Percentiles rank a stretch among this genome's conserved stretches.
Conservation (phyloP, 495 filamentous ascomycete species). For the Annulohypoxylon nitens region DNA sequence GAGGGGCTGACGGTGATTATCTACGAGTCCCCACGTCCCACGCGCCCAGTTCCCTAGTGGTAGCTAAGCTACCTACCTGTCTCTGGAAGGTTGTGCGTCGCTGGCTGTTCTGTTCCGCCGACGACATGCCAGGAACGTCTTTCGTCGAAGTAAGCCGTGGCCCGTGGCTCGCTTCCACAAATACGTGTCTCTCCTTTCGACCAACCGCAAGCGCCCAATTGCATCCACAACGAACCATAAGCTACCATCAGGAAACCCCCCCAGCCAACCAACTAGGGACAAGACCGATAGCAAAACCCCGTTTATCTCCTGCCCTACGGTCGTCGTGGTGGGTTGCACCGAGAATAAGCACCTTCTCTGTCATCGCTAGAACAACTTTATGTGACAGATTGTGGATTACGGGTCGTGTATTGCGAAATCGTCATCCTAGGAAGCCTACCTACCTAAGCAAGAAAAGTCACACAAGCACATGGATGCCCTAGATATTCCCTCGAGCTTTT, state of each 20-base stretch:
- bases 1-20: constrained; percentile 28
- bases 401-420: not conserved
- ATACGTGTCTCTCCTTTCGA: constrained; percentile 33
- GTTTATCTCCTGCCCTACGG: constrained; percentile 38
- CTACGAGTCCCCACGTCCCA: not conserved
- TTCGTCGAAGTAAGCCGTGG: constrained; percentile 41
- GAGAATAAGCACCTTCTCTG: constrained; percentile 40
- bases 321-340: constrained; percentile 40
- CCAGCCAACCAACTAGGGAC: not conserved
- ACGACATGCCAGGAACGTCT: constrained; percentile 32
- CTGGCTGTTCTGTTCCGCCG: constrained; percentile 8
- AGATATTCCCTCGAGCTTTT: not conserved
- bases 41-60: not conserved
- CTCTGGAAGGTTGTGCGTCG: constrained; percentile 37
- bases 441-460: not conserved
- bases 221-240: constrained; percentile 21
- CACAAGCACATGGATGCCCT: not conserved
- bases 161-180: constrained; percentile 18
- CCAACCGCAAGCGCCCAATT: constrained; percentile 27
- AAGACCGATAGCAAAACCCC: constrained; percentile 39
- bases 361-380: constrained; percentile 18
- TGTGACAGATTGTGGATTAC: not conserved
- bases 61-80: constrained; percentile 14
- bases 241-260: not conserved
- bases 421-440: not conserved